Base-by-base conservation (phyloP, 129 eudicot species). In the Lactuca sativa region DNA sequence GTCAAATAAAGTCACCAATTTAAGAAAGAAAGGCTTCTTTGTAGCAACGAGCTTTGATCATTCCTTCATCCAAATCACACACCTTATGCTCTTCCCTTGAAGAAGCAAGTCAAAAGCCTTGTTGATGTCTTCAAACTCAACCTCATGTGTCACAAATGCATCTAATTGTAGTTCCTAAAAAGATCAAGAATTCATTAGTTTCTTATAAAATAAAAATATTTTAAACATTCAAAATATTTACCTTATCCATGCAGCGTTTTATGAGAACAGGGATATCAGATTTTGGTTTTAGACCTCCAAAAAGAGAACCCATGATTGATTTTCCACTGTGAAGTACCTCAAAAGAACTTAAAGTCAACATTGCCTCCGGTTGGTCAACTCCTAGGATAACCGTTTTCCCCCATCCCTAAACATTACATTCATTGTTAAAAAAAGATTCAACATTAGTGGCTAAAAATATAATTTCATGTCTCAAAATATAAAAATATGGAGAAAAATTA, bases 11-110 rank as follows among this genome's bases (percentile, higher is more conserved):
- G 30, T n/a, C 9, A 55, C 16, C 11, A 52, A 52, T 13, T 14
- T 16, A 25, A 8, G 32, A 3, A 15, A 48, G 7, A 31, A 25
- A 9, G 15, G 7, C 10, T 8, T 3, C 7, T 8, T 25, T 47
- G 37, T 33, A 17, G 51, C 66, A 34, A 49, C 18, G 3, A 61
- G 25, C 5, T 17, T 37, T 34, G 3, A 16, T 85, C 78, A 81
- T 65, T 83, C 73, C 59, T 82, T 77, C 98, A 92, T 92, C 98
- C 98, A 86, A 65, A 92, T 80, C 49, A 92, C 96, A 67, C 98
- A 88, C 31, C 96, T 72, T 25, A 92, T 77, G 64, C 96, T 77
- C 77, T 89, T 82, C 32, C 96, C 98, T 73, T 73, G 66, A 6
- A 74, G 21, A 4, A 92, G 90, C 54, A 92, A 80, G 55, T 92